phyloP scores from a whole-genome alignment of 805 yeast genomes.

The Tetrapisispora nanseiensis region DNA sequence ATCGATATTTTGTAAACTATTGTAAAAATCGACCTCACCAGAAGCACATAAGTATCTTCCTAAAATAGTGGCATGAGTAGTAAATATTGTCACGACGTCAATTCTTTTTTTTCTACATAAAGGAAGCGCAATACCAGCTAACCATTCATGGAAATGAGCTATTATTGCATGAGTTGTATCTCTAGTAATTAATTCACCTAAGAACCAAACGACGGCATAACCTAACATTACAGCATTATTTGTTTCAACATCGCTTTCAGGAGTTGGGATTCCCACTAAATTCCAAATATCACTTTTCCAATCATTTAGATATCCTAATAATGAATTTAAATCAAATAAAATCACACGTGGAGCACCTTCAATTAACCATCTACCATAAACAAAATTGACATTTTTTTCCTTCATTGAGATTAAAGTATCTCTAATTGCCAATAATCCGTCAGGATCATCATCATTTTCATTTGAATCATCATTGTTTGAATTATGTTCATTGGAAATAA shows the following conservation, averaged over 20 bases:
- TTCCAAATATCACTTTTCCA: conserved; percentile 95
- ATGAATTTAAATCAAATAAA: conserved; percentile 77
- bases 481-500: conserved; percentile 2
- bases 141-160: conserved; percentile 96
- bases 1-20: conserved; percentile 78
- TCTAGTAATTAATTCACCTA: conserved; percentile 83
- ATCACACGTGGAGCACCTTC: conserved; percentile 96
- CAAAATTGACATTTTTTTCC: conserved; percentile 66
- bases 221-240: conserved; percentile 91
- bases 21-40: conserved; percentile 91
- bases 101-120: conserved; percentile 83
- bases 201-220: conserved; percentile 90
- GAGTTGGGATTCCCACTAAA: conserved; percentile 85
- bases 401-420: conserved; percentile 66
- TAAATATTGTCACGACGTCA: conserved; percentile 90
- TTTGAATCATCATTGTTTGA: background rate
- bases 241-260: conserved; percentile 78
- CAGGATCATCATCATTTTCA: conserved; percentile 6
- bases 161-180: conserved; percentile 84
- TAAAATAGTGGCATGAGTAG: conserved; percentile 92
- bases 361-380: conserved; percentile 93
- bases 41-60: conserved; percentile 96
- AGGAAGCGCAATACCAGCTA: conserved; percentile 93
- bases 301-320: conserved; percentile 59
- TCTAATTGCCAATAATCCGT: conserved; percentile 21